Evolutionary conservation across 2,329 filamentous ascomycete species (phyloP), one percentile per base, ranked within the genome.

Genomic region (Ophiostoma perfectum): DNA sequence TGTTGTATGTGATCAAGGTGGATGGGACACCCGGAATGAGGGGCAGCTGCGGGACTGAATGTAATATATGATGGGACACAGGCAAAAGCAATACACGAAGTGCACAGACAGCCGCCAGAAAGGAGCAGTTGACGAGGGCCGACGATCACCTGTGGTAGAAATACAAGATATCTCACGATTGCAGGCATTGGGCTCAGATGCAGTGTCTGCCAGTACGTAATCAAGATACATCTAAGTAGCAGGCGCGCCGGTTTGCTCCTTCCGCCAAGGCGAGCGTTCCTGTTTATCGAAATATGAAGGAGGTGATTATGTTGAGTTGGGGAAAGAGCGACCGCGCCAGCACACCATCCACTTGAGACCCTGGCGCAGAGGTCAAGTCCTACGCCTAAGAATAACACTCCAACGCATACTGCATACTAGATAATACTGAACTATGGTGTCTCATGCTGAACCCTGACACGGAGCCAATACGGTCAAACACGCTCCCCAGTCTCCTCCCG

Each of bases 231-330:
- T 27, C 14, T 60, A 38, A 9, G 55, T 27, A 18, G 55, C 55
- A 60, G 52, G 11, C 55, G 38, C 55, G 55, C 55, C 27, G 55
- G 27, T 42, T 63, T 42, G 38, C 60, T 63, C 60, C 39, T 63
- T 36, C 60, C 39, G 60, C 60, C 60, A 63, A 63, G 60, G 7
- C 60, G 60, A 63, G 60, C 38, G 38, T n/a, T 4, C 38, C 60
- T 63, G 60, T 6, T 42, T 8, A 42, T 18, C 9, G 38, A 41
- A 63, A 41, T n/a, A n/a, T 8, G 12, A 41, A 18, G n/a, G 6
- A 36, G 49, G 49, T n/a, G 14, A 36, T n/a, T 12, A 11, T 45
- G 42, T 45, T 45, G 9, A 45, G 42, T 45, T 45, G 42, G 14
- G 38, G 58, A 39, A 63, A 63, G 58, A 16, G 60, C 38, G 60